Percentiles rank a stretch among this genome's conserved stretches.
These are phyloP conservation scores for Epichloe gansuensis DNA, from an alignment of 2,329 filamentous ascomycete genomes.

Conservation along the genomic window DNA sequence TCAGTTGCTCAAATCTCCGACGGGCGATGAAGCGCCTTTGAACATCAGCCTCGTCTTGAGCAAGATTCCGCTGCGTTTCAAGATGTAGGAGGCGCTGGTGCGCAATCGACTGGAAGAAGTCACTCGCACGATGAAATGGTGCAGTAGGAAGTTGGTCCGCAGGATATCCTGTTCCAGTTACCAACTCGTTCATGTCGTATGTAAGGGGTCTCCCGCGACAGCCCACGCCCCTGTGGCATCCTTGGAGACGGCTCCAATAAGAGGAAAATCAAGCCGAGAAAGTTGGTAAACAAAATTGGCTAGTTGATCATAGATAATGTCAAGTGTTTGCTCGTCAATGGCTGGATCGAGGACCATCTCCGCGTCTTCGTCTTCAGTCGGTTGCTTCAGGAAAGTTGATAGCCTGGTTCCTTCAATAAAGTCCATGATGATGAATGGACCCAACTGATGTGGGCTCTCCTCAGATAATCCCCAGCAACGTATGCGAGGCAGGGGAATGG, in stretches of 20 bases:
- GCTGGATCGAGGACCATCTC: conserved; percentile 6
- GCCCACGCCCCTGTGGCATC: conserved; percentile 13
- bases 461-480: conserved; percentile 15
- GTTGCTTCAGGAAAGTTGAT: conserved; percentile 14
- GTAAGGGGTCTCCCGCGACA: conserved; percentile 24
- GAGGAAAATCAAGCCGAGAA: conserved; percentile 18
- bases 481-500: conserved; percentile 18
- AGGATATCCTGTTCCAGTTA: conserved; percentile 19
- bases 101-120: conserved; percentile 19
- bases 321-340: conserved; percentile 12
- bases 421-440: conserved; percentile 23
- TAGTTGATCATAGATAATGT: conserved; percentile 14
- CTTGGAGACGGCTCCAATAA: conserved; percentile 23
- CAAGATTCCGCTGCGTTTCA: conserved; percentile 20
- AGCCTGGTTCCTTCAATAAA: conserved; percentile 16
- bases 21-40: conserved; percentile 21
- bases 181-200: conserved; percentile 28
- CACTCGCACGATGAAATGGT: conserved; percentile 18
- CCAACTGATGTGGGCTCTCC: conserved; percentile 19
- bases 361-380: conserved; percentile 10
- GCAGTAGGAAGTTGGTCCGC: conserved; percentile 15
- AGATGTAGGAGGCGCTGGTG: conserved; percentile 16
- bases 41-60: conserved; percentile 15
- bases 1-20: conserved; percentile 19
- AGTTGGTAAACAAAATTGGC: conserved; percentile 17